phyloP scores from a whole-genome alignment of 805 yeast genomes.

The Torulaspora delbrueckii region DNA sequence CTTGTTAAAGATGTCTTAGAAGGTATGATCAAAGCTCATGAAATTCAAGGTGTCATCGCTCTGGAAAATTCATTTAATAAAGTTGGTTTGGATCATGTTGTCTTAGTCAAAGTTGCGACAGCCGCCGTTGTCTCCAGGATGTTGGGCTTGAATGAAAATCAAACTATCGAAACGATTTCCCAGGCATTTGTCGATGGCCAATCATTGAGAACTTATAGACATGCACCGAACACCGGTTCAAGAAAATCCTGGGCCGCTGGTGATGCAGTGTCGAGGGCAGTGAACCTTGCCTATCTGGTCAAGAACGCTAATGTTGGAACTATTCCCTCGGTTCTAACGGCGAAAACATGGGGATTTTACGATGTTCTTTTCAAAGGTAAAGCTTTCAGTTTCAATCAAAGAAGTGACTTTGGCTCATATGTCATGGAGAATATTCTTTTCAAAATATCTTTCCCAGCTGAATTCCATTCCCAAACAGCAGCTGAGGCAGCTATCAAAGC shows the following conservation, averaged over 20 bases:
- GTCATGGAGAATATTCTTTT: conserved; percentile 61
- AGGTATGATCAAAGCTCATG: conserved; percentile 60
- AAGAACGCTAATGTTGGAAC: conserved; percentile 49
- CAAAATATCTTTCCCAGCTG: conserved; percentile 62
- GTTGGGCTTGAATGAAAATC: conserved; percentile 46
- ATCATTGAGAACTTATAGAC: conserved; percentile 55
- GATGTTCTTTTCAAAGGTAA: conserved; percentile 54
- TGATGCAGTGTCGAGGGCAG: conserved; percentile 57
- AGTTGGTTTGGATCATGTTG: conserved; percentile 58
- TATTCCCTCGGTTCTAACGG: conserved; percentile 54
- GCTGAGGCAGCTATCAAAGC: conserved; percentile 53
- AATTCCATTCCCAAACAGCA: conserved; percentile 62
- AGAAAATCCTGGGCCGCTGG: conserved; percentile 69
- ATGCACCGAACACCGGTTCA: conserved; percentile 59
- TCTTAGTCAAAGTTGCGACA: conserved; percentile 55
- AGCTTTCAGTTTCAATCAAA: conserved; percentile 46
- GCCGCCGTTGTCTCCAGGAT: conserved; percentile 55
- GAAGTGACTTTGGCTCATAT: conserved; percentile 46
- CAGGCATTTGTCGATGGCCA: conserved; percentile 62
- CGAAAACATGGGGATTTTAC: conserved; percentile 59
- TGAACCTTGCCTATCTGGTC: conserved; percentile 49
- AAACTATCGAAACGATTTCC: conserved; percentile 51
- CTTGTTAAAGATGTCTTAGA: conserved; percentile 48
- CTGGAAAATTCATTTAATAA: conserved; percentile 55
- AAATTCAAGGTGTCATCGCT: conserved; percentile 56